phyloP scores from a whole-genome alignment of 208 protist species.

The Leishmania gerbilli region DNA sequence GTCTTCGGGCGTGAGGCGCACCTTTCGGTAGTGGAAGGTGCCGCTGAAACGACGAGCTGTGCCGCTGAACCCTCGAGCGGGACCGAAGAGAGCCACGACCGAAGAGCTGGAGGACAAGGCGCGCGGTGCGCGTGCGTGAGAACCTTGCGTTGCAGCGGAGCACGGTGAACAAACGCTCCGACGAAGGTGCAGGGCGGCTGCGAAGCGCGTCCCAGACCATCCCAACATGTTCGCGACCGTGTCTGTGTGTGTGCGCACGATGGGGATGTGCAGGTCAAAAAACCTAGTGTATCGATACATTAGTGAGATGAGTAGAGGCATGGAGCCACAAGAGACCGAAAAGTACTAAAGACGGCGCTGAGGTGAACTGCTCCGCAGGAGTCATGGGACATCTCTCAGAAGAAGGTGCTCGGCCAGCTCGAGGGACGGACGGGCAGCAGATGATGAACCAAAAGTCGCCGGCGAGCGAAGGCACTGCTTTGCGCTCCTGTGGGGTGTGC shows the following conservation, averaged over 20 bases:
- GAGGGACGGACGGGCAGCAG: not conserved
- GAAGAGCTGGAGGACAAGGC: not conserved
- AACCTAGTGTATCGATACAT: not conserved
- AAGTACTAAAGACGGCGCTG: not conserved
- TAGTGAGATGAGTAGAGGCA: not conserved
- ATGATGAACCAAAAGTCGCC: not conserved
- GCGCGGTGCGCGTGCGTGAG: not conserved
- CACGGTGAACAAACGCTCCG: not conserved
- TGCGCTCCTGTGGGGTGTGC: not conserved
- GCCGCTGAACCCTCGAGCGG: constrained; percentile 13
- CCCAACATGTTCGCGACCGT: constrained; percentile 4
- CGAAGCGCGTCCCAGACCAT: constrained; percentile 7
- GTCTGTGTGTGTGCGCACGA: not conserved
- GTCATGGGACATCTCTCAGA: not conserved
- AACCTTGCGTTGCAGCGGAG: not conserved
- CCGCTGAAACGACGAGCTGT: constrained; percentile 9
- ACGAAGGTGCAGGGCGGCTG: not conserved
- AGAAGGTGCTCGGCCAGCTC: not conserved
- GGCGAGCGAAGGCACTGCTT: not conserved
- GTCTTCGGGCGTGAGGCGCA: constrained; percentile 56
- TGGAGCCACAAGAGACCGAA: not conserved
- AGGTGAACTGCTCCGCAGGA: not conserved
- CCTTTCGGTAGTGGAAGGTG: constrained; percentile 68
- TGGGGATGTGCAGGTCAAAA: not conserved
- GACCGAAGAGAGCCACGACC: not conserved